phyloP scores from a whole-genome alignment of 2,329 filamentous ascomycete species.

The Fusarium floridanum region DNA sequence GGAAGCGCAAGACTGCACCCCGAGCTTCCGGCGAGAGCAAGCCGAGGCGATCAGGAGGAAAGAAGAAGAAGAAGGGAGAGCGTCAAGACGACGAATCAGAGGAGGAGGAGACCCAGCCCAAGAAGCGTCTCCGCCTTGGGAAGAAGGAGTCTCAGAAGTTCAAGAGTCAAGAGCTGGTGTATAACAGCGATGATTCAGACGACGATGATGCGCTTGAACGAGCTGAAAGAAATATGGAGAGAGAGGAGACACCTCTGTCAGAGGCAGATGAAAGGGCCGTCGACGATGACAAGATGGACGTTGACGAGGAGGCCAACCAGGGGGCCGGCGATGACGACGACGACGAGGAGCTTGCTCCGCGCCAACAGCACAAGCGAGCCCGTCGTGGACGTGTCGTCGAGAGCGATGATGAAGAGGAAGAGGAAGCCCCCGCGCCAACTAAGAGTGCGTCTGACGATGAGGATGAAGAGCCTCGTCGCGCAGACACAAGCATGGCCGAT shows the following conservation, averaged over 20 bases:
- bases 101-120: slow-evolving; percentile 62
- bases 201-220: slow-evolving; percentile 60
- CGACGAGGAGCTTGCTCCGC: slow-evolving; percentile 62
- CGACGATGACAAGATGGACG: slow-evolving; percentile 64
- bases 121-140: slow-evolving; percentile 72
- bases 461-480: slow-evolving; percentile 44
- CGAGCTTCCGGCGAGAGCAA: slow-evolving; percentile 57
- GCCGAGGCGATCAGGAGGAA: slow-evolving; percentile 64
- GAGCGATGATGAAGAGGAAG: slow-evolving; percentile 62
- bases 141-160: slow-evolving; percentile 72
- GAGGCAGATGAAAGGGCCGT: slow-evolving; percentile 54
- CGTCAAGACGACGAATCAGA: slow-evolving; percentile 60
- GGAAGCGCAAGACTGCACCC: slow-evolving; percentile 74
- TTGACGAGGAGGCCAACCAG: slow-evolving; percentile 58
- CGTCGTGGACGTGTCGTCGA: slow-evolving; percentile 67
- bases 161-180: slow-evolving; percentile 88
- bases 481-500: slow-evolving; percentile 58
- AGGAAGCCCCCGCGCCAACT: slow-evolving; percentile 26
- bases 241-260: slow-evolving; percentile 52
- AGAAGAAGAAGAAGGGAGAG: slow-evolving; percentile 55
- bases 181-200: slow-evolving; percentile 76
- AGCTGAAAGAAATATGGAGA: slow-evolving; percentile 58
- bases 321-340: slow-evolving; percentile 62
- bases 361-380: slow-evolving; percentile 60
- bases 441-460: slow-evolving; percentile 42